These are phyloP conservation scores for Pichia phayaonensis DNA, from an alignment of 805 yeast species.

Conservation along the genomic window DNA sequence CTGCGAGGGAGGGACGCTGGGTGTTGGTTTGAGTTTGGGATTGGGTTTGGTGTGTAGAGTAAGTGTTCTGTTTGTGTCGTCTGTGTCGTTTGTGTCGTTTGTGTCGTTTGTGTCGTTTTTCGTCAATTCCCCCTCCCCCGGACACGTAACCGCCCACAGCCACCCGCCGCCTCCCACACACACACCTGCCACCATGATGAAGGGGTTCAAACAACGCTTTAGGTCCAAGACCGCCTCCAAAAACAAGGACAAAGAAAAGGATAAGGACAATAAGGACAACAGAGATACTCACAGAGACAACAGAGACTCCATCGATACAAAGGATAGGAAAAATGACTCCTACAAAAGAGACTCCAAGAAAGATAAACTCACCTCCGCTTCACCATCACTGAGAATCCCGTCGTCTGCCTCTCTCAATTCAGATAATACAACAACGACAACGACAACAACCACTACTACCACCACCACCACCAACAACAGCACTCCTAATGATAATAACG, in stretches of 20 bases:
- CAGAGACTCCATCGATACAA: conserved; percentile 9
- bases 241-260: conserved; percentile 24
- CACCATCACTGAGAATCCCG: background rate
- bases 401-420: background rate
- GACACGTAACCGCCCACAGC: too few relatives aligned
- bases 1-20: too few relatives aligned
- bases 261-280: conserved; percentile 25
- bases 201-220: conserved; percentile 59
- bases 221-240: conserved; percentile 26
- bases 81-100: too few relatives aligned
- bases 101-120: too few relatives aligned
- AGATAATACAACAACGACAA: background rate
- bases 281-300: conserved; percentile 10
- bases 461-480: background rate
- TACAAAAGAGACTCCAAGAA: background rate
- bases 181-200: conserved; percentile 60
- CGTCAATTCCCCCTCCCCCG: too few relatives aligned
- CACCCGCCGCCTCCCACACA: too few relatives aligned
- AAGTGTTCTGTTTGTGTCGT: too few relatives aligned
- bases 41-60: too few relatives aligned
- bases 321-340: background rate
- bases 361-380: background rate
- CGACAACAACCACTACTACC: background rate
- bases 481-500: background rate
- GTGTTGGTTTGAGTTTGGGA: too few relatives aligned